These are phyloP conservation scores for Leucosporidium creatinivorum DNA, from an alignment of 768 basidiomycete species.

Conservation along the genomic window DNA sequence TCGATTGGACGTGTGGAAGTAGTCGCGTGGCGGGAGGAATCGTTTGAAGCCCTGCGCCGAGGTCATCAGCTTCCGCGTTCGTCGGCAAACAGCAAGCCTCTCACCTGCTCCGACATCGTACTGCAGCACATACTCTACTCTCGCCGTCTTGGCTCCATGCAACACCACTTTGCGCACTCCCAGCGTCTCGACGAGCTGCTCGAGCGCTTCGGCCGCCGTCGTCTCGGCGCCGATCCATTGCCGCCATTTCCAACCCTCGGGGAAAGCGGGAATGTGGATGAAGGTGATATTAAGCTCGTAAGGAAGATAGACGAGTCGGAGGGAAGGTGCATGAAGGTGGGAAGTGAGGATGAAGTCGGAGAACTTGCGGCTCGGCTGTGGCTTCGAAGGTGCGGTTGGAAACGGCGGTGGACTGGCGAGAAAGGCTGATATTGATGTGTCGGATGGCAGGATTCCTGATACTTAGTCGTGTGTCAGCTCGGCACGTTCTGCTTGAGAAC, in stretches of 20 bases:
- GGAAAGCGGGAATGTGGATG: conserved; percentile 65
- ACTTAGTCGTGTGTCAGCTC: background rate
- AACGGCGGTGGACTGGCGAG: conserved; percentile 40
- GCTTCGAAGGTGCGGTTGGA: conserved; percentile 40
- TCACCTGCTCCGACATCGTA: background rate
- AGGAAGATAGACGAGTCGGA: conserved; percentile 67
- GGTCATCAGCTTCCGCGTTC: background rate
- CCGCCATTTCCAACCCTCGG: conserved; percentile 62
- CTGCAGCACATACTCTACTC: conserved; percentile 54
- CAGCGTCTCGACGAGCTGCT: conserved; percentile 54
- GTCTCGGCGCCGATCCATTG: conserved; percentile 57
- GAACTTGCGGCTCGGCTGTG: conserved; percentile 46
- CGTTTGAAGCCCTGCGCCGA: background rate
- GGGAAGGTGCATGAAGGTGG: conserved; percentile 57
- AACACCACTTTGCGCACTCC: conserved; percentile 57
- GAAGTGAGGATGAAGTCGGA: conserved; percentile 63
- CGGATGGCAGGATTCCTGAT: conserved; percentile 13
- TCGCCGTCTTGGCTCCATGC: conserved; percentile 61
- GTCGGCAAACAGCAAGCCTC: background rate
- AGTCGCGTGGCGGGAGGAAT: conserved; percentile 6
- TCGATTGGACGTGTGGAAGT: background rate
- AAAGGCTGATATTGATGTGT: background rate
- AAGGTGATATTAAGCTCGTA: conserved; percentile 53
- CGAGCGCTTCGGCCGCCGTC: conserved; percentile 54
- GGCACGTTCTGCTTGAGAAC: background rate